Evolutionary conservation across 2,329 filamentous ascomycete genomes (phyloP), one percentile per base, ranked within the genome.

Genomic region (Diaporthe capsici): DNA sequence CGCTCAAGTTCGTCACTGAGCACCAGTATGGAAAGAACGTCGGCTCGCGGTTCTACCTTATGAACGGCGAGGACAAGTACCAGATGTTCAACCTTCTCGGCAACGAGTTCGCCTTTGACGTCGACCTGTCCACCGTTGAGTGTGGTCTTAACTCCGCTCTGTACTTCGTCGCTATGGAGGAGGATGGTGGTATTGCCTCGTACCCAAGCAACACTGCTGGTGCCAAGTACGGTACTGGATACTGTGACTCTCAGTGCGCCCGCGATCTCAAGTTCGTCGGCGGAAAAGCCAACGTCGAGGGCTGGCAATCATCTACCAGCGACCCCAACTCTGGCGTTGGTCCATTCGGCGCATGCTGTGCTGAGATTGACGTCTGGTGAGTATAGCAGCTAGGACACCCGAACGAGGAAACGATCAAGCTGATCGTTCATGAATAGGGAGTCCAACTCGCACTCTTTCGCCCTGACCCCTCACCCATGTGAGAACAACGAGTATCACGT

Each of bases 51-150:
- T 84, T 92, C 65, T 94, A 93, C 82, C 87, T 94, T 77, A 89
- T 94, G 85, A 88, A 89, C 80, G 84, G 87, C 72, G 89, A 91
- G 60, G 86, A 85, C 79, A 89, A 88, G 75, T 94, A 94, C 83
- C 85, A 93, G 84, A 88, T 89, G 81, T 92, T 94, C 85, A 88
- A 90, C 76, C 86, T 94, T 75, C 86, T 91, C 70, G 91, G 90
- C 83, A 88, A 92, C 80, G 93, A 94, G 83, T 92, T 94, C 84
- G 92, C 91, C 71, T 94, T 94, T 76, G 92, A 94, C 72, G 92
- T 94, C 37, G 92, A 94, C 81, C 90, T 93, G 58, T 93, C 92
- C 55, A 88, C 89, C 79, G 85, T 94, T 20, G 89, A 89, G 47
- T 93, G 92, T 79, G 92, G 92, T 75, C 83, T 93, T 75, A 93